phyloP scores from a whole-genome alignment of 1,139 yeast species.

The Candida albicans region DNA sequence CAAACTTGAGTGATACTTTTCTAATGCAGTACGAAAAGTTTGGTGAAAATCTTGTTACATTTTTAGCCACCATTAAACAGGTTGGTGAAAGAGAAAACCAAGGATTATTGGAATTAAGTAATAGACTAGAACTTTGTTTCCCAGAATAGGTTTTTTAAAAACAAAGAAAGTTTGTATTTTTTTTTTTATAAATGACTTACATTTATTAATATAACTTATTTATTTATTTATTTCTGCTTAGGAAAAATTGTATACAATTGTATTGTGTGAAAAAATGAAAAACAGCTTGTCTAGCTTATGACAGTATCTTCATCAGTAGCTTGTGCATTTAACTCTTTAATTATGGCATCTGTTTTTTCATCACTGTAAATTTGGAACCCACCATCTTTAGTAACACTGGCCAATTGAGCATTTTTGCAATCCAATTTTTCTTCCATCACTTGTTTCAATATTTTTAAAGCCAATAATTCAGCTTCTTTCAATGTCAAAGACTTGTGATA shows the following conservation, averaged over 20 bases:
- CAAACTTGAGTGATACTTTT: conserved; percentile 48
- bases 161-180: no score
- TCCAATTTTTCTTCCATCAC: conserved; percentile 99
- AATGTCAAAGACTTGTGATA: conserved; percentile 93
- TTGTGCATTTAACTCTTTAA: conserved; percentile 71
- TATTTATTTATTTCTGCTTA: conserved; percentile 5
- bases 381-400: conserved; percentile 81
- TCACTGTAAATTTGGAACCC: conserved; percentile 89
- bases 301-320: conserved; percentile 39
- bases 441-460: conserved; percentile 88
- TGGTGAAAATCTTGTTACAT: conserved; percentile 52
- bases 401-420: conserved; percentile 92
- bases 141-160: conserved; percentile 21
- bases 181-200: no score
- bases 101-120: conserved; percentile 52
- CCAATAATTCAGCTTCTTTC: conserved; percentile 88
- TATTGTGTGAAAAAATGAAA: no score
- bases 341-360: conserved; percentile 79
- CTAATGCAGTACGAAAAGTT: conserved; percentile 55
- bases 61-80: conserved; percentile 54
- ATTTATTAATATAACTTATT: no score
- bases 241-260: conserved; percentile 5
- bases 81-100: conserved; percentile 68
- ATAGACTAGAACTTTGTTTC: conserved; percentile 48
- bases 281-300: conserved; percentile 11